Base-by-base conservation (phyloP, 1,284 basidiomycete genomes). In the Taiwanofungus camphoratus region DNA sequence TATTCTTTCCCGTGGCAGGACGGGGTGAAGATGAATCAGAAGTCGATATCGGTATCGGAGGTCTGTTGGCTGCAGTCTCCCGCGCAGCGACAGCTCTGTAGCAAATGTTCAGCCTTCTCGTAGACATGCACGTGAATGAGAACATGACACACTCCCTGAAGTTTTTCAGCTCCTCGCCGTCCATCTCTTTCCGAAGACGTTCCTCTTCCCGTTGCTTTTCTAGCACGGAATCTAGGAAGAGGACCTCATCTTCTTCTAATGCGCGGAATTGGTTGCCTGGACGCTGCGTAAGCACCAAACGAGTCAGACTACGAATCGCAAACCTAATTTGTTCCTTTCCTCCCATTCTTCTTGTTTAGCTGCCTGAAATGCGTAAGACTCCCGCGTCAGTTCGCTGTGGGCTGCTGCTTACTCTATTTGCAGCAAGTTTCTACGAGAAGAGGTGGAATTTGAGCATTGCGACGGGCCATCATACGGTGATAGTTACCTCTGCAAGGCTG, bases 261-360 rank as follows among this genome's bases (percentile, higher is more conserved):
- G 91, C 89, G 46, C 92, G 82, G 59, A 93, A 95, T 58, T 95
- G 92, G 60, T 94, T 94, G 39, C 86, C 87, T 87, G 51, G 30
- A 15, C 8, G 20, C 41, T 46, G n/a, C 35, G 40, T 27, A 30
- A 49, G 36, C 34, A 23, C 41, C 53, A 34, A 49, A 46, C 24
- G 43, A 29, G 9, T 22, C 41, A 32, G 21, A 33, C 26, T 21
- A 41, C 41, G 21, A 29, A 37, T 27, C 24, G 39, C 64, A 46
- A 50, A 83, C 85, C 85, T 66, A 95, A 75, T 63, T 92, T 93
- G 60, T 86, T 90, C 61, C 87, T 87, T 60, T 91, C 86, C 59
- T 94, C 92, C 87, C 90, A 94, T 77, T 92, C 87, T 65, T 93
- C 90, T 66, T 92, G 88, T 64, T 93, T 93, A 51, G 85, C 80